Conservation (phyloP, 441 rosid species). For the Bocquillonia castaneifolia region DNA sequence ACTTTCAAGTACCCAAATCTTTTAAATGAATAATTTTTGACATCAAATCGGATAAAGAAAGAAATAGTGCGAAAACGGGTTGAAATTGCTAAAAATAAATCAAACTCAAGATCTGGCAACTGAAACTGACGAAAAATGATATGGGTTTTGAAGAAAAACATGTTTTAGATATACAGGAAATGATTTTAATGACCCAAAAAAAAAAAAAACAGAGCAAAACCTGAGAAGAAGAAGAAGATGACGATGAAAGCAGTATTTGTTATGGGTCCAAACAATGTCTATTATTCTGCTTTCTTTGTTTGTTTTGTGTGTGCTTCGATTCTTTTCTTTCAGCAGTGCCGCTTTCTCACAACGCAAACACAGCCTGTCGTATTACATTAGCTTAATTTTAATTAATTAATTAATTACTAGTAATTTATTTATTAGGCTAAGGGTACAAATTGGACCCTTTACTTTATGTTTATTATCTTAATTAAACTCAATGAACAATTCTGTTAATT, state of each 20-base stretch:
- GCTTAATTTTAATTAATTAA: too few species aligned
- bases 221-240: neutral
- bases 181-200: too few species aligned
- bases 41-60: neutral
- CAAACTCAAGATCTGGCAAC: neutral
- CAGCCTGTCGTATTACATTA: neutral
- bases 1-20: neutral
- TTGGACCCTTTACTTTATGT: too few species aligned
- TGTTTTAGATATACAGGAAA: too few species aligned
- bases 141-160: constrained; percentile 2
- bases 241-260: too few species aligned
- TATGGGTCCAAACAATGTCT: neutral
- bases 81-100: neutral
- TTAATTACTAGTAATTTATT: too few species aligned
- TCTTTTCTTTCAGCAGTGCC: neutral
- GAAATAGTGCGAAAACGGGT: neutral
- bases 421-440: too few species aligned
- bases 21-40: neutral
- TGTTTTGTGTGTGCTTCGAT: neutral
- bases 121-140: neutral
- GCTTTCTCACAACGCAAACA: constrained; percentile 1
- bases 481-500: too few species aligned
- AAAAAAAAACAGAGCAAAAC: neutral
- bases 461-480: too few species aligned
- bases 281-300: neutral